A percentile compares a stretch with the other conserved stretches of the same genome.
Evolutionary conservation across 2,329 filamentous ascomycete genomes (phyloP).

Genomic region (Fusarium sp.): DNA sequence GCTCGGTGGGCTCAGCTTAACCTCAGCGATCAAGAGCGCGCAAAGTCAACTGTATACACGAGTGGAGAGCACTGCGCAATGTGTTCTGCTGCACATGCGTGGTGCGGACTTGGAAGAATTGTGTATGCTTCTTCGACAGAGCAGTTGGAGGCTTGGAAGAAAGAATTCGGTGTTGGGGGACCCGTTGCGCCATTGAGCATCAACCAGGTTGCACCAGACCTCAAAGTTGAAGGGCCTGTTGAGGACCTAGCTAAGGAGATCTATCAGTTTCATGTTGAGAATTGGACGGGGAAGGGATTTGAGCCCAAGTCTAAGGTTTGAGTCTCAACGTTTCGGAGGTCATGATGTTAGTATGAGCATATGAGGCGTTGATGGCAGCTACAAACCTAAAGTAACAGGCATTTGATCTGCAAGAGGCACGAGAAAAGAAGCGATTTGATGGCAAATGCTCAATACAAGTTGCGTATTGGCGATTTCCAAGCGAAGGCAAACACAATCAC

Average conservation of each 20-base stretch:
- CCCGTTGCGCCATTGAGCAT: constrained; percentile 48
- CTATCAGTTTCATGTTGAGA: constrained; percentile 47
- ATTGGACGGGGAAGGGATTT: constrained; percentile 32
- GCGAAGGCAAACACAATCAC: neutral
- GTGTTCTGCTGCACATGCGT: constrained; percentile 54
- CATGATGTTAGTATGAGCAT: neutral
- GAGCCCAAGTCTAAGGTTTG: constrained; percentile 22
- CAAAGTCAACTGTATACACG: constrained; percentile 53
- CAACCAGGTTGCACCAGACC: constrained; percentile 47
- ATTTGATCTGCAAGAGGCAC: too few relatives aligned
- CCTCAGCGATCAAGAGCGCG: constrained; percentile 54
- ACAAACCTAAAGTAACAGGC: too few relatives aligned
- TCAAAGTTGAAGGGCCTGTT: constrained; percentile 50
- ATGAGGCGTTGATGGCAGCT: neutral
- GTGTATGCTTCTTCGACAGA: constrained; percentile 51
- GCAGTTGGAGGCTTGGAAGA: constrained; percentile 49
- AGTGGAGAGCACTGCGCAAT: constrained; percentile 56
- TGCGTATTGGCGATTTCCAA: too few relatives aligned
- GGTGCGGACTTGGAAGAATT: constrained; percentile 52
- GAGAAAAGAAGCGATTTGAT: neutral
- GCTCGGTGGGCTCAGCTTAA: constrained; percentile 54
- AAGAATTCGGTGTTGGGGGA: constrained; percentile 44
- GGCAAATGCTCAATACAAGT: too few relatives aligned
- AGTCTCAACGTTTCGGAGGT: neutral
- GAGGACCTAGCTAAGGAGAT: constrained; percentile 48